Evolutionary conservation across 306 rosid genomes (phyloP).

Genomic region (Rosa multiflora): DNA sequence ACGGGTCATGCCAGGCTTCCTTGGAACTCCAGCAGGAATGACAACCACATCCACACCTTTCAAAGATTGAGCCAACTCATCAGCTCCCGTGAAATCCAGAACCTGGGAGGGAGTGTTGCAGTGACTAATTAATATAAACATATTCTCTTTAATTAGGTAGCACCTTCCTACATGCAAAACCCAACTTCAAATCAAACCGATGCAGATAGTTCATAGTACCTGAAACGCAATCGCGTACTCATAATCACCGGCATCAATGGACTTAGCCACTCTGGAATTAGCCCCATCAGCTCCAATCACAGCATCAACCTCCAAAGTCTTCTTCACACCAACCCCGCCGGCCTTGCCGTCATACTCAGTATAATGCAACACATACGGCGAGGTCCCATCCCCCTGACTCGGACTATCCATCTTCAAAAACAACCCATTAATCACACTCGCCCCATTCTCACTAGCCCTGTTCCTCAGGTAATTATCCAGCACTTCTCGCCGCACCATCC

Average conservation of each 20-base stretch:
- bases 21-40: conserved; percentile 98
- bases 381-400: conserved; percentile 38
- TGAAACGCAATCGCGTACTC: conserved; percentile 98
- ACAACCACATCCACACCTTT: conserved; percentile 82
- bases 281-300: conserved; percentile 99
- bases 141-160: neutral
- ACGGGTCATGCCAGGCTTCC: conserved; percentile 98
- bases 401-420: conserved; percentile 88
- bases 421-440: conserved; percentile 73
- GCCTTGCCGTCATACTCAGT: conserved; percentile 61
- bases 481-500: conserved; percentile 95
- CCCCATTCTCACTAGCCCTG: conserved; percentile 77
- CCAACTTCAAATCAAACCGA: neutral
- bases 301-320: conserved; percentile 81
- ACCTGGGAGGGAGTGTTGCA: conserved; percentile 94
- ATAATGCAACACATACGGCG: conserved; percentile 81
- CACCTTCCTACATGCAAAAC: neutral
- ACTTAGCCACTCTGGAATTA: conserved; percentile 90
- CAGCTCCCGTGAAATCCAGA: conserved; percentile 75
- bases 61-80: conserved; percentile 66
- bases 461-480: conserved; percentile 69
- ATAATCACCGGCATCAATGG: conserved; percentile 88
- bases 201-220: conserved; percentile 30
- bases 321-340: conserved; percentile 74
- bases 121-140: conserved; percentile 38